Evolutionary conservation across 2,329 filamentous ascomycete genomes (phyloP).

Genomic region (Ophiostoma fasciatum): DNA sequence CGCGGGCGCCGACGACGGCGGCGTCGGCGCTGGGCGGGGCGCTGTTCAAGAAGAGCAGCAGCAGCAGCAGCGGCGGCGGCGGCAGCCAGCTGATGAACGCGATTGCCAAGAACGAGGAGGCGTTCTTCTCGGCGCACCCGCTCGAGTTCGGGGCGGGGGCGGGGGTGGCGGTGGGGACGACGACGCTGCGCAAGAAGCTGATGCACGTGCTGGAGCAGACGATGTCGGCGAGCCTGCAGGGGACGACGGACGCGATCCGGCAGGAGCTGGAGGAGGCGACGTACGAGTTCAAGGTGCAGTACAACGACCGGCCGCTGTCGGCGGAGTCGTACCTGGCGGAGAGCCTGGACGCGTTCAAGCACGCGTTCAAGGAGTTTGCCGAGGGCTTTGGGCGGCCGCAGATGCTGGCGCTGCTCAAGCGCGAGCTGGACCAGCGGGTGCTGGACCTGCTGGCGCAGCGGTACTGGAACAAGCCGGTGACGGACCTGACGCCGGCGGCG

Average conservation of each 20-base stretch:
- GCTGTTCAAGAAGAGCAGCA: slow-evolving; percentile 70
- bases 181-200: slow-evolving; percentile 79
- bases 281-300: slow-evolving; percentile 98
- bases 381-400: slow-evolving; percentile 80
- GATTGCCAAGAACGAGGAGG: slow-evolving; percentile 76
- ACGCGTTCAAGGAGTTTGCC: slow-evolving; percentile 88
- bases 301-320: slow-evolving; percentile 88
- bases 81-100: slow-evolving; percentile 44
- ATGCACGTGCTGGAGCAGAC: slow-evolving; percentile 96
- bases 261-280: slow-evolving; percentile 93
- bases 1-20: slow-evolving; percentile 52
- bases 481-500: slow-evolving; percentile 55
- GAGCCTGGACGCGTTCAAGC: slow-evolving; percentile 90
- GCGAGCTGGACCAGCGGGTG: slow-evolving; percentile 86
- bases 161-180: slow-evolving; percentile 66
- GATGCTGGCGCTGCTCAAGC: slow-evolving; percentile 78
- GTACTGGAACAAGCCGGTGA: slow-evolving; percentile 94
- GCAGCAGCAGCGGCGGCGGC: slow-evolving; percentile 37
- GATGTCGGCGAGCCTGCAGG: slow-evolving; percentile 84
- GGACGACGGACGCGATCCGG: slow-evolving; percentile 80
- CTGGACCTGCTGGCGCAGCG: slow-evolving; percentile 82
- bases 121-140: slow-evolving; percentile 75
- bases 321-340: slow-evolving; percentile 95
- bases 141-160: slow-evolving; percentile 61
- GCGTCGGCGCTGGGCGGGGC: slow-evolving; percentile 29